A percentile compares a stretch with the other conserved stretches of the same genome.
Evolutionary conservation across 2,329 filamentous ascomycete species (phyloP).

Genomic region (Fusarium sp.): DNA sequence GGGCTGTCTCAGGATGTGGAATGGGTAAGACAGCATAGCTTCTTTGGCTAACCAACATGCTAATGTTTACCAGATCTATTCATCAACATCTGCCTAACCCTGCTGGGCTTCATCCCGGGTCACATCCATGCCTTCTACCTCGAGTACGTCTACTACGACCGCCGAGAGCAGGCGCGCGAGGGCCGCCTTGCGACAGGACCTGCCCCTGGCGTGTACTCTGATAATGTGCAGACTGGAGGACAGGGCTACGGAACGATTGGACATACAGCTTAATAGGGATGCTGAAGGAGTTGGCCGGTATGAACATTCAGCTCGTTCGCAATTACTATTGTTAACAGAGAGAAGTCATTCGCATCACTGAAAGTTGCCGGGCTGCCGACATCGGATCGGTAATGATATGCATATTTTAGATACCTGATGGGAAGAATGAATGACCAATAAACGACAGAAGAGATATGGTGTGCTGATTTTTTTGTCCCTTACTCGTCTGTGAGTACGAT

Average conservation of each 20-base stretch:
- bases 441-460: neutral
- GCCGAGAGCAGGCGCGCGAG: conserved; percentile 71
- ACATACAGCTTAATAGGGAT: conserved; percentile 45
- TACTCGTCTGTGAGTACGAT: neutral
- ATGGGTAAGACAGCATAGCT: conserved; percentile 55
- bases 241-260: conserved; percentile 70
- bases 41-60: conserved; percentile 1
- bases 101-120: conserved; percentile 81
- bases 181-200: conserved; percentile 67
- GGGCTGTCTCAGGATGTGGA: conserved; percentile 74
- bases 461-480: neutral
- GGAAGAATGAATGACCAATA: conserved; percentile 3
- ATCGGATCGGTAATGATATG: conserved; percentile 1
- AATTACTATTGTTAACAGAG: neutral
- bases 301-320: neutral
- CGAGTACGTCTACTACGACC: conserved; percentile 86
- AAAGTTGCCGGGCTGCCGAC: neutral
- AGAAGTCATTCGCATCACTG: conserved; percentile 1
- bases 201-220: conserved; percentile 79
- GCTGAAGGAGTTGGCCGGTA: neutral
- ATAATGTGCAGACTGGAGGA: conserved; percentile 79
- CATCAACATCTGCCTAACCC: conserved; percentile 75
- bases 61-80: conserved; percentile 64
- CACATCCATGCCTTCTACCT: conserved; percentile 86
- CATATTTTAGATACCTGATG: neutral